Conservation (phyloP, 73 alveolate species). For the Blepharisma stoltei region DNA sequence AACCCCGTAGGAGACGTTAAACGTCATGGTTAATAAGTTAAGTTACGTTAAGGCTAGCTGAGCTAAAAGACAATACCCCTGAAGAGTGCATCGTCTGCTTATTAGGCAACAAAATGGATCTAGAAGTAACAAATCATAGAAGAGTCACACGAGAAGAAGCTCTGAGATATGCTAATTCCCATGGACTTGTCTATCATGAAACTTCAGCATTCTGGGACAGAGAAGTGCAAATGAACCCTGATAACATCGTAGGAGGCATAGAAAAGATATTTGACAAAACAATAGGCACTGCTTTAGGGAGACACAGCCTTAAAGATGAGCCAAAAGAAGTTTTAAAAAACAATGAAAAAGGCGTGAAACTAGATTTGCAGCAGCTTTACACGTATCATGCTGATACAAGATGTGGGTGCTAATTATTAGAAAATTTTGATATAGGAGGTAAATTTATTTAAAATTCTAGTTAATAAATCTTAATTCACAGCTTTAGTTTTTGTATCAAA, state of each 20-base stretch:
- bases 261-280: neutral
- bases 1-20: too few relatives aligned
- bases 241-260: neutral
- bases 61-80: constrained; percentile 4
- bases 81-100: constrained; percentile 33
- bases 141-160: constrained; percentile 25
- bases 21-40: too few relatives aligned
- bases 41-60: too few relatives aligned
- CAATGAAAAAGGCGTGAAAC: too few relatives aligned
- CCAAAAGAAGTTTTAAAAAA: neutral
- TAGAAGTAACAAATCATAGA: constrained; percentile 20
- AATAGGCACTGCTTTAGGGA: neutral
- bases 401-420: too few relatives aligned
- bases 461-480: too few relatives aligned
- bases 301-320: neutral
- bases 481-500: too few relatives aligned
- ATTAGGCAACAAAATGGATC: constrained; percentile 39
- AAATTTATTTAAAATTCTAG: too few relatives aligned
- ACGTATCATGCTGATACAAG: too few relatives aligned
- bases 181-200: neutral
- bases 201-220: constrained; percentile 26
- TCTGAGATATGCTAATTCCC: neutral
- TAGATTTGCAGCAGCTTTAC: too few relatives aligned
- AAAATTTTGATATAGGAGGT: too few relatives aligned
- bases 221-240: neutral